Evolutionary conservation across 495 filamentous ascomycete genomes (phyloP), one percentile per base, ranked within the genome.

Genomic region (Daldinia caldariorum): DNA sequence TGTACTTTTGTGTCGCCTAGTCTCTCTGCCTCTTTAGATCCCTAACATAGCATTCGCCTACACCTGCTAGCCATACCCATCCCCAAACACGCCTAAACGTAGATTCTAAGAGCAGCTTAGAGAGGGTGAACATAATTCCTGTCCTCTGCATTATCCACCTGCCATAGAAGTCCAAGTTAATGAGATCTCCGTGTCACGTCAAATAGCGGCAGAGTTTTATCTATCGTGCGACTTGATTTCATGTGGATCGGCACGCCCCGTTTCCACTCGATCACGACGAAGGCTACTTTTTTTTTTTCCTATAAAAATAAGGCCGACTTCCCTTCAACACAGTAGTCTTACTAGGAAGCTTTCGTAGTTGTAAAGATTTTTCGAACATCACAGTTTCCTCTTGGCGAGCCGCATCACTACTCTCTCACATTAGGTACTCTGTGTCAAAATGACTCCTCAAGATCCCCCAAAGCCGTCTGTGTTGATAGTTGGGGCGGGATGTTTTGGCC

Each of bases 401-500:
- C 1, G 26, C 26, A 26, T 1, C 26, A 26, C 26, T 26, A 32
- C 50, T 1, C 12, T n/a, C n/a, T n/a, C n/a, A n/a, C 13, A 4
- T 53, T 32, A n/a, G n/a, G n/a, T n/a, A 10, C 12, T 53, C 50
- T 53, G n/a, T 5, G 31, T 31, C 7, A 31, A 14, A 53, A 53
- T 53, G 50, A 16, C 26, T 53, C 14, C 50, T 6, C 29, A 64
- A 38, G 31, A 49, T 35, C 18, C 61, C 45, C 29, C 14, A 0
- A 60, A 32, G 16, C 29, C 58, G 4, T 47, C 38, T 16, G 73
- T 82, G 41, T 63, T 76, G 45, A 81, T 83, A 50, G 26, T 80
- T 51, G 82, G 83, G 35, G 82, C 70, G 34, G 83, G 83, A 38
- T 79, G 78, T 16, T 83, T 81, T 60, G 83, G 83, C 39, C 73